Conservation (phyloP, 2,329 filamentous ascomycete species). For the Helicocarpus griseus region DNA sequence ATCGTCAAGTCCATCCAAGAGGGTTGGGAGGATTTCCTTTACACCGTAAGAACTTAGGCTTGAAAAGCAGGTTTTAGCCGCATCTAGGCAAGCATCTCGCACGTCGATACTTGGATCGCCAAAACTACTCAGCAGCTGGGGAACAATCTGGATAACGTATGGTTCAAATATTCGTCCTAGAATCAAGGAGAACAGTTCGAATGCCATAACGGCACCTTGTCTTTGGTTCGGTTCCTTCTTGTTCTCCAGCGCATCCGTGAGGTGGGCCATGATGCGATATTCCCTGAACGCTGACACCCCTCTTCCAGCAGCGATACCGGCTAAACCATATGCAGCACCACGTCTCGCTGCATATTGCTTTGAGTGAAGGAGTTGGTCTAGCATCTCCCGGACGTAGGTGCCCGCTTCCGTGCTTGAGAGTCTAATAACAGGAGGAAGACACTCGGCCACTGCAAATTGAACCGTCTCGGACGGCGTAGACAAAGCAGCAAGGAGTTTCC, state of each 20-base stretch:
- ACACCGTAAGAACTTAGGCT: constrained; percentile 92
- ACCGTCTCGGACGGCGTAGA: constrained; percentile 94
- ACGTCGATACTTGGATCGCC: constrained; percentile 83
- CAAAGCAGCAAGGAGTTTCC: constrained; percentile 73
- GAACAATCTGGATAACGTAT: constrained; percentile 91
- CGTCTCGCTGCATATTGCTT: constrained; percentile 90
- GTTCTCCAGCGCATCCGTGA: constrained; percentile 79
- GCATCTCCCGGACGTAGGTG: constrained; percentile 69
- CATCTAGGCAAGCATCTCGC: constrained; percentile 82
- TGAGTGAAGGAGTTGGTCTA: constrained; percentile 71
- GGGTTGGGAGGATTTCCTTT: constrained; percentile 82
- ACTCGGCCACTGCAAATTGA: constrained; percentile 91
- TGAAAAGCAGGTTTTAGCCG: constrained; percentile 88
- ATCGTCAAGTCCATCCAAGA: constrained; percentile 86
- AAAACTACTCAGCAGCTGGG: constrained; percentile 79
- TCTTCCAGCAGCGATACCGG: constrained; percentile 79
- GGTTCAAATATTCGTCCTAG: constrained; percentile 88
- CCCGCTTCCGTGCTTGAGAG: constrained; percentile 68
- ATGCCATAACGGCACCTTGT: constrained; percentile 80
- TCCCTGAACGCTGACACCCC: constrained; percentile 75
- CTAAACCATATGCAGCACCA: constrained; percentile 89
- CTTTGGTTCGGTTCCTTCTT: constrained; percentile 86
- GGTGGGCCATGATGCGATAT: constrained; percentile 71
- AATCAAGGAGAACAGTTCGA: constrained; percentile 78
- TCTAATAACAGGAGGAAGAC: constrained; percentile 79